These are phyloP conservation scores for Ophiostoma sp. DNA, from an alignment of 2,329 filamentous ascomycete genomes.

Conservation along the genomic window DNA sequence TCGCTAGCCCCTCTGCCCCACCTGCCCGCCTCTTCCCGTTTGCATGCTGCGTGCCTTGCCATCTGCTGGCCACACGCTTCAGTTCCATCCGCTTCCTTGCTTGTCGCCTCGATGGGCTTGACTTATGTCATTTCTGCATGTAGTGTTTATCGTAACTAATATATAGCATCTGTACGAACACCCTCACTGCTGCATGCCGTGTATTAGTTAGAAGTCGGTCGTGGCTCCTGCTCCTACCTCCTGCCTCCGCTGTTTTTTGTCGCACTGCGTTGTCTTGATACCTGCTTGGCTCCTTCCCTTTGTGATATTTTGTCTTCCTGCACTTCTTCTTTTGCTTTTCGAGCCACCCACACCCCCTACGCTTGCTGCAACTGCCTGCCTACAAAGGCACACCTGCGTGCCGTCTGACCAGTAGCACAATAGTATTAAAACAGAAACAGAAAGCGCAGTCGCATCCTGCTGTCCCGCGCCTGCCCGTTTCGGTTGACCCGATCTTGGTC, in stretches of 20 bases:
- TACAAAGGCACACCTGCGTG: slow-evolving; percentile 1
- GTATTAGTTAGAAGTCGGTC: not conserved
- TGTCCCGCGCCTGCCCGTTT: slow-evolving; percentile 20
- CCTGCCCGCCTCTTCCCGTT: slow-evolving; percentile 14
- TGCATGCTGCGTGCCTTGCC: slow-evolving; percentile 16
- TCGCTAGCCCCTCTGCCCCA: slow-evolving; percentile 9
- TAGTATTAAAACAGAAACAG: not conserved
- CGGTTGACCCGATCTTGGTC: not conserved
- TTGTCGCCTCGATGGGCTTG: not conserved
- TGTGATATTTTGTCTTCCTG: not conserved
- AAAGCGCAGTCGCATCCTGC: slow-evolving; percentile 6
- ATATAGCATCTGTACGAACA: not conserved
- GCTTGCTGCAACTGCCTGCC: slow-evolving; percentile 11
- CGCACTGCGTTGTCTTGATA: slow-evolving; percentile 14
- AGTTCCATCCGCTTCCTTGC: not conserved
- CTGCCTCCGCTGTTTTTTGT: slow-evolving; percentile 7
- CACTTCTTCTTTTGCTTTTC: not conserved
- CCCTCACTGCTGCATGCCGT: not conserved
- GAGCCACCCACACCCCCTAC: not conserved
- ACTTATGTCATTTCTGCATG: slow-evolving; percentile 15
- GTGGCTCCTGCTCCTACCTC: not conserved
- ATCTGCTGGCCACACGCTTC: slow-evolving; percentile 9
- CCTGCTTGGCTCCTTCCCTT: slow-evolving; percentile 14
- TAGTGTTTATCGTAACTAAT: not conserved
- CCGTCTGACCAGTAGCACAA: slow-evolving; percentile 18